phyloP scores from a whole-genome alignment of 208 protist genomes.

The Crithidia acanthocephali region DNA sequence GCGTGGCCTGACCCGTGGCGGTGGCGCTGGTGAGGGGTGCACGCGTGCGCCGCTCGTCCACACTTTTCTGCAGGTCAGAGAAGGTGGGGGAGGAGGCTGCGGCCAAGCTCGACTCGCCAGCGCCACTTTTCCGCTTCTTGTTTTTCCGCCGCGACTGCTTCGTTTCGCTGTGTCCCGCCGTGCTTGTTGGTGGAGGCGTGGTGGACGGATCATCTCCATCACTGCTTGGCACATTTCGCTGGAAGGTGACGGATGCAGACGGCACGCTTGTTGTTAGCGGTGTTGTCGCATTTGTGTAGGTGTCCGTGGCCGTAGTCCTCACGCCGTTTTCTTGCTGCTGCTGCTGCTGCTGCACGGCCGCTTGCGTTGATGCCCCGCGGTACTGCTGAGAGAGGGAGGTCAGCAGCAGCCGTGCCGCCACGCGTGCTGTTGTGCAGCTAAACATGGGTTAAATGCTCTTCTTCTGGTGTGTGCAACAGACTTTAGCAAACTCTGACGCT shows the following conservation, averaged over 20 bases:
- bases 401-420: conserved; percentile 8
- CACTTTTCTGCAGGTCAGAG: neutral
- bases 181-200: neutral
- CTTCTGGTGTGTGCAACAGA: no score
- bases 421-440: neutral
- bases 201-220: neutral
- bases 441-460: conserved; percentile 5
- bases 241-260: neutral
- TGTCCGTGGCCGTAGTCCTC: neutral
- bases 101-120: neutral
- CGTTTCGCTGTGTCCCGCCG: neutral
- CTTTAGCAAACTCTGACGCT: no score
- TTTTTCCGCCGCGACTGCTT: neutral
- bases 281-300: no score
- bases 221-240: neutral
- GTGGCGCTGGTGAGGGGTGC: neutral
- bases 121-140: neutral
- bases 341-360: neutral
- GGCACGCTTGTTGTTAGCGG: neutral
- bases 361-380: conserved; percentile 2
- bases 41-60: neutral
- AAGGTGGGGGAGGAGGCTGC: neutral
- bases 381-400: conserved; percentile 15
- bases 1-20: neutral
- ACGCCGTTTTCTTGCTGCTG: neutral